Evolutionary conservation across 2,329 filamentous ascomycete species (phyloP), one percentile per base, ranked within the genome.

Genomic region (Monosporascus sp.): DNA sequence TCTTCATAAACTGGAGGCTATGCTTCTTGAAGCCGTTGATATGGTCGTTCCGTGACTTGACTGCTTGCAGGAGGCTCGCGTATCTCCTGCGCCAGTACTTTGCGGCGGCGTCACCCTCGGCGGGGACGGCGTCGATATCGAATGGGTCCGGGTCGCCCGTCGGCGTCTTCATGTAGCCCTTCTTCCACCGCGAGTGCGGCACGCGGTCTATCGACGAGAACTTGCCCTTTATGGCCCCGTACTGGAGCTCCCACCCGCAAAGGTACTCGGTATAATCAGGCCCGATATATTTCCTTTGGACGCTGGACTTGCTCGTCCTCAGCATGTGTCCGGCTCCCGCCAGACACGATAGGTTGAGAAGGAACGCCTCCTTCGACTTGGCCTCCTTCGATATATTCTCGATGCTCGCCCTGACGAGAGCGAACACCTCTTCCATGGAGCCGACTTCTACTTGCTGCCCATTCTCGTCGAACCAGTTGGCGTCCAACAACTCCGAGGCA

Each of bases 271-370:
- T 75, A 38, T 71, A 64, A 15, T 72, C 72, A 2, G 70, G 65
- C 2, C 67, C 62, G 20, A 72, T 67, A n/a, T 77, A 75, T 22
- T 77, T 52, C 11, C 77, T 74, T 18, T 70, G 73, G 47, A 78
- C 70, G 51, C 70, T 70, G 46, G 72, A 63, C 22, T 69, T 70
- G 20, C 71, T 65, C 6, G 69, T 67, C 14, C 71, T 71, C 68
- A 80, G 75, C 48, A 85, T 70, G 27, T 77, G 66, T 48, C 71
- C 74, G 3, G 78, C 78, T 8, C 83, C 82, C 0, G 76, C 77
- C 11, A 86, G 71, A 5, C 80, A 80, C 0, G 81, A 76, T 6
- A 85, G 65, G 61, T 84, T 85, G 58, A 83, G 78, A 14, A 86
- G 68, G 58, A 86, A 85, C 0, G 76, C 73, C 61, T 84, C 76